Percentiles rank a stretch among this genome's conserved stretches.
Evolutionary conservation across 306 rosid species (phyloP).

Genomic region (Vigna nakashimae): DNA sequence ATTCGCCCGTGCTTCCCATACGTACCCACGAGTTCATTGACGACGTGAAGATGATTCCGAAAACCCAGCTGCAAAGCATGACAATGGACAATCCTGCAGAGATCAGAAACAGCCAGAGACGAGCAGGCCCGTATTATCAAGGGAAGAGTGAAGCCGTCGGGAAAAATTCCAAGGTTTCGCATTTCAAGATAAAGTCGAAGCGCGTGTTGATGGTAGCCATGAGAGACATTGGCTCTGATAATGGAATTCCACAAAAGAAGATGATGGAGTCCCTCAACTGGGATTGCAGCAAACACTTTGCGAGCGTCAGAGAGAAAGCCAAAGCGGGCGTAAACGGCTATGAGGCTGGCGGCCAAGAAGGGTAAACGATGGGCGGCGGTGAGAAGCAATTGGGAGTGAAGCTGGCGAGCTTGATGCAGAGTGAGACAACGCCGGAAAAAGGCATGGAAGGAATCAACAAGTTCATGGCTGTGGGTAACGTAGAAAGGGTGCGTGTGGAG

Average conservation of each 20-base stretch:
- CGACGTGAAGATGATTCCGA: constrained; percentile 63
- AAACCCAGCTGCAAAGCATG: constrained; percentile 73
- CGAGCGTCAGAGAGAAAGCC: constrained; percentile 55
- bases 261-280: constrained; percentile 45
- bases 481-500: not conserved
- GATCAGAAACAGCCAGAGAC: constrained; percentile 29
- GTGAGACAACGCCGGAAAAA: constrained; percentile 53
- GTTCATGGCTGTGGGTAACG: constrained; percentile 40
- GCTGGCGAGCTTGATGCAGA: constrained; percentile 57
- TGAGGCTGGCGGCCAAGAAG: constrained; percentile 69
- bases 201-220: constrained; percentile 56
- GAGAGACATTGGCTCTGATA: constrained; percentile 74
- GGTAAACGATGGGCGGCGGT: constrained; percentile 44
- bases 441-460: constrained; percentile 55
- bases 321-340: constrained; percentile 58
- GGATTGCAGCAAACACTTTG: constrained; percentile 54
- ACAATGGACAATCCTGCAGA: constrained; percentile 63
- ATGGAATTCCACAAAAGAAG: constrained; percentile 77
- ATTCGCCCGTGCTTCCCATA: constrained; percentile 70
- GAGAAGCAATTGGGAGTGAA: constrained; percentile 63
- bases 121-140: constrained; percentile 65
- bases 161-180: constrained; percentile 69
- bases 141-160: constrained; percentile 86
- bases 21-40: constrained; percentile 73
- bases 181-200: constrained; percentile 58